These are phyloP conservation scores for Lasiodiplodia sp. DNA, from an alignment of 2,329 filamentous ascomycete species.

Conservation along the genomic window DNA sequence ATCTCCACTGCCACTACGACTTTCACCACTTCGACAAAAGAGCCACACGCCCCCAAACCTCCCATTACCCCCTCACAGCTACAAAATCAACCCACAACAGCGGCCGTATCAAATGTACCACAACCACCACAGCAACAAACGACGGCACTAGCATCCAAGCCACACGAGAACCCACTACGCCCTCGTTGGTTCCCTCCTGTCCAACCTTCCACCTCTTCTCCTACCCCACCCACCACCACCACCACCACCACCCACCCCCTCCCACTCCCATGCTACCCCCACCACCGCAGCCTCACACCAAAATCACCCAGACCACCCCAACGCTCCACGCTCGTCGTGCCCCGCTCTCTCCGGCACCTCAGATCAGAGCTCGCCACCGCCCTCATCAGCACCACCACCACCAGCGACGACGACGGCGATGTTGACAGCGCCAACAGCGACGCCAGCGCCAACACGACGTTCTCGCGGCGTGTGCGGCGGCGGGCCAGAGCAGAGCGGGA, in stretches of 20 bases:
- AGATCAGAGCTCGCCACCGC: no score
- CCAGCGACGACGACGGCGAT: no score
- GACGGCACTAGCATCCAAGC: neutral
- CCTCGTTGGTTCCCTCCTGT: neutral
- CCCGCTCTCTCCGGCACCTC: neutral
- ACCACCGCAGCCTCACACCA: neutral
- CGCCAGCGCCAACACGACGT: conserved; percentile 3
- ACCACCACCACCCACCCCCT: neutral
- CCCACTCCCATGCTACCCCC: neutral
- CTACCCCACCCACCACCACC: neutral
- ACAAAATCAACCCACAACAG: neutral
- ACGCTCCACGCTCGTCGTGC: neutral
- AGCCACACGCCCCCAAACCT: neutral
- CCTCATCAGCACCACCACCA: neutral
- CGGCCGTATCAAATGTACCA: neutral
- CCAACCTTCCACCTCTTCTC: neutral
- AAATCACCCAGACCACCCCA: neutral
- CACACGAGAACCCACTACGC: neutral
- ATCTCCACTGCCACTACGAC: neutral
- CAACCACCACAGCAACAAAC: neutral
- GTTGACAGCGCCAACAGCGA: neutral
- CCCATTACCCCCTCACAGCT: neutral
- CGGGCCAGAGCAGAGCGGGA: conserved; percentile 43
- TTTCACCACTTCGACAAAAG: neutral
- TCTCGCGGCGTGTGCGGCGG: conserved; percentile 37